phyloP scores from a whole-genome alignment of 208 protist genomes.

The Trypanosoma cruzi region DNA sequence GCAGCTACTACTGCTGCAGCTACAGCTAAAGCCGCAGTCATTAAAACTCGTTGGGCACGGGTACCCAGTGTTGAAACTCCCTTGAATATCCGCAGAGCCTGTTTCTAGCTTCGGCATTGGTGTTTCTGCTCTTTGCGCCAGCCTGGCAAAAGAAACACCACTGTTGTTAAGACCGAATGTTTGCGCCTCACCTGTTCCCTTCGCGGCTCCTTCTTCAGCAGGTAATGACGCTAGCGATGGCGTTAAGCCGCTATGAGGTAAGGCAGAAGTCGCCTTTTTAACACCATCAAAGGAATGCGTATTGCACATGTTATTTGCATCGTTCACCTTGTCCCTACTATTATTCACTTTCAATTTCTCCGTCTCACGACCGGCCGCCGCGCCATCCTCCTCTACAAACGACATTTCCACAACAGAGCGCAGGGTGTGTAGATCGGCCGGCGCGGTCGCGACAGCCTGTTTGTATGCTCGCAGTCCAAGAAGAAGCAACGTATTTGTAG shows the following conservation, averaged over 20 bases:
- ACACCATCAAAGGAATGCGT: not conserved
- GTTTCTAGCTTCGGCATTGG: not conserved
- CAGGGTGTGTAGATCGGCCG: slow-evolving; percentile 16
- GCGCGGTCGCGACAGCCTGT: slow-evolving; percentile 3
- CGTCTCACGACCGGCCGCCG: not conserved
- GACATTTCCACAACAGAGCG: slow-evolving; percentile 3
- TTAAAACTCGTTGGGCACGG: not conserved
- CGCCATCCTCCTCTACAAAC: not conserved
- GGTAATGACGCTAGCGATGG: not conserved
- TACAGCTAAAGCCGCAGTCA: not conserved
- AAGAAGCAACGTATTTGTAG: slow-evolving; percentile 24
- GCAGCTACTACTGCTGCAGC: slow-evolving; percentile 8
- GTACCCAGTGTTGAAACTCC: not conserved
- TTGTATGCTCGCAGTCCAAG: slow-evolving; percentile 28
- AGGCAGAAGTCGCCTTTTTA: not conserved
- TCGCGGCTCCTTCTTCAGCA: not conserved
- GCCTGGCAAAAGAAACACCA: not conserved
- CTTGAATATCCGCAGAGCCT: not conserved
- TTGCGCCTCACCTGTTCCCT: not conserved
- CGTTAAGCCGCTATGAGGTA: not conserved
- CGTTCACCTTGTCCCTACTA: not conserved
- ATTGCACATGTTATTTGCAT: not conserved
- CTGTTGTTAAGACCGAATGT: not conserved
- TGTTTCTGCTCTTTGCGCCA: not conserved
- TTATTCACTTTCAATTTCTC: not conserved